phyloP scores from a whole-genome alignment of 352 stramenopile species.

The Albugo laibachii region DNA sequence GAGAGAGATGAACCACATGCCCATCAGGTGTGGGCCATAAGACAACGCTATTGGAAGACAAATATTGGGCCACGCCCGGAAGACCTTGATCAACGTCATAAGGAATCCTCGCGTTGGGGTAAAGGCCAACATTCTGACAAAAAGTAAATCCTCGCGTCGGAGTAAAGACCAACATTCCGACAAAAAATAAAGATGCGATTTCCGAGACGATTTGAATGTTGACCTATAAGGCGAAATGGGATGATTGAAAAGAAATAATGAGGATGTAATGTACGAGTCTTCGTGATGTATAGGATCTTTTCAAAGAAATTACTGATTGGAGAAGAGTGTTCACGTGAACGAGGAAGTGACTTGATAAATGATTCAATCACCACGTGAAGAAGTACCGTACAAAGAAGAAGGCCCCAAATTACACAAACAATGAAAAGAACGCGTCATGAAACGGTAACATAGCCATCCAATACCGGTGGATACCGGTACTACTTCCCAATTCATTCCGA shows the following conservation, averaged over 20 bases:
- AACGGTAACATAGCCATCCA: too few species aligned
- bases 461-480: too few species aligned
- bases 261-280: too few species aligned
- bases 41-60: conserved; percentile 66
- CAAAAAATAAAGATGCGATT: conserved; percentile 46
- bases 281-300: conserved; percentile 66
- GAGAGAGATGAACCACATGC: conserved; percentile 75
- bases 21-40: conserved; percentile 70
- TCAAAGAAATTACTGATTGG: conserved; percentile 61
- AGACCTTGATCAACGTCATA: conserved; percentile 22
- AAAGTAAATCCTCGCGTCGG: conserved; percentile 61
- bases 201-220: conserved; percentile 66
- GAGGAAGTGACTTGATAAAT: too few species aligned
- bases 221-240: too few species aligned
- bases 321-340: too few species aligned
- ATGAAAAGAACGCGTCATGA: too few species aligned
- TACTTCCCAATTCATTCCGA: too few species aligned
- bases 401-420: too few species aligned
- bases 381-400: too few species aligned
- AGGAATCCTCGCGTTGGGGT: conserved; percentile 63
- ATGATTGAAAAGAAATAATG: too few species aligned
- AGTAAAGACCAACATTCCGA: conserved; percentile 65
- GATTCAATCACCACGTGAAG: too few species aligned
- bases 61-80: conserved; percentile 57
- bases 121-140: conserved; percentile 67